These are phyloP conservation scores for Coemansia sp. DNA, from an alignment of 192 early-diverging fungal species.

Conservation along the genomic window DNA sequence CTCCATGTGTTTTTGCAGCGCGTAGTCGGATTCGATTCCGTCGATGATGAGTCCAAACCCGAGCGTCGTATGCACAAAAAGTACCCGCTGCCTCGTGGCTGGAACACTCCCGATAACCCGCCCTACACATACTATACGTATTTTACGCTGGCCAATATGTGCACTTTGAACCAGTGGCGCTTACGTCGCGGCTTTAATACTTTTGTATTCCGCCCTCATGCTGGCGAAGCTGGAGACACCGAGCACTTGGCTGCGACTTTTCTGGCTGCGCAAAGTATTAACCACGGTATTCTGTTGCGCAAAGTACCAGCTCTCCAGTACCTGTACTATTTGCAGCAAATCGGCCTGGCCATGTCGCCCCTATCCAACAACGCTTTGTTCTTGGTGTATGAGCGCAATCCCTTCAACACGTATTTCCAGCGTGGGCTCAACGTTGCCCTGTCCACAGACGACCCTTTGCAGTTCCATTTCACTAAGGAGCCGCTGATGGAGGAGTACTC, in stretches of 20 bases:
- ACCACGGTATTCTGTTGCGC: slow-evolving; percentile 90
- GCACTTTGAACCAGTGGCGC: slow-evolving; percentile 79
- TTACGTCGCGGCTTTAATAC: slow-evolving; percentile 80
- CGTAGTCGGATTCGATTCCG: slow-evolving; percentile 92
- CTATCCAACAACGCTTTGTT: slow-evolving; percentile 97
- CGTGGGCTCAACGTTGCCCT: slow-evolving; percentile 91
- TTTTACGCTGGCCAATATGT: slow-evolving; percentile 89
- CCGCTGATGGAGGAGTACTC: slow-evolving; percentile 97
- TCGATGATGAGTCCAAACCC: slow-evolving; percentile 92
- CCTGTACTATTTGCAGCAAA: slow-evolving; percentile 92
- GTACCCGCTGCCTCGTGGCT: slow-evolving; percentile 69
- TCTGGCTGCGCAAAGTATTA: slow-evolving; percentile 83
- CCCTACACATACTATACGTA: slow-evolving; percentile 95
- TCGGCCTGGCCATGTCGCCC: slow-evolving; percentile 96
- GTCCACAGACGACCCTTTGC: slow-evolving; percentile 95
- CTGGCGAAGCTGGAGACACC: slow-evolving; percentile 94
- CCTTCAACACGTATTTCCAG: slow-evolving; percentile 89
- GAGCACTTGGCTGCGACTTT: slow-evolving; percentile 92
- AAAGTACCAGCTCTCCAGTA: slow-evolving; percentile 96
- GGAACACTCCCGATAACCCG: slow-evolving; percentile 70
- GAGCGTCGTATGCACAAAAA: slow-evolving; percentile 84
- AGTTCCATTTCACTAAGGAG: slow-evolving; percentile 97
- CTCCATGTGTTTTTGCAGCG: slow-evolving; percentile 92
- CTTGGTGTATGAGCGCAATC: slow-evolving; percentile 91
- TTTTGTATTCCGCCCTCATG: slow-evolving; percentile 92